Conservation (phyloP, 306 rosid genomes). For the Acacia confusa region DNA sequence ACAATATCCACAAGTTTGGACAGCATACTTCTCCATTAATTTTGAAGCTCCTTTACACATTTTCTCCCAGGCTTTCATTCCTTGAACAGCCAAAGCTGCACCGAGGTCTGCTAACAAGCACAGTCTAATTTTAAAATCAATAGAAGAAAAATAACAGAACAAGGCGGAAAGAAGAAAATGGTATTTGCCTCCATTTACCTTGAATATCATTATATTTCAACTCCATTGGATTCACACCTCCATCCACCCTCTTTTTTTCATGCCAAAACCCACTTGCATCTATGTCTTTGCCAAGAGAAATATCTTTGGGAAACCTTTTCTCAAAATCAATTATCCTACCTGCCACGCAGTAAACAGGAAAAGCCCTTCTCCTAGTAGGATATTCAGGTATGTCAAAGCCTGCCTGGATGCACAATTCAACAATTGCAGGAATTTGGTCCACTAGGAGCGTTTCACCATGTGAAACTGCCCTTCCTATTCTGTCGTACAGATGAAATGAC, state of each 20-base stretch:
- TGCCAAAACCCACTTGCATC: slow-evolving; percentile 53
- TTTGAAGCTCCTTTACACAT: slow-evolving; percentile 53
- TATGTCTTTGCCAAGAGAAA: slow-evolving; percentile 46
- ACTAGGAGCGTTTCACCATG: slow-evolving; percentile 66
- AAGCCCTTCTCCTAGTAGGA: slow-evolving; percentile 67
- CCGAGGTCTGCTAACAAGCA: slow-evolving; percentile 25
- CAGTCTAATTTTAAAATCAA: background rate
- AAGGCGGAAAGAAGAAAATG: slow-evolving; percentile 8
- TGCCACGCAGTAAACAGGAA: slow-evolving; percentile 59
- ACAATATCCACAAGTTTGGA: slow-evolving; percentile 78
- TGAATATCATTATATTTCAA: slow-evolving; percentile 44
- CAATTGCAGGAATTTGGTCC: slow-evolving; percentile 67
- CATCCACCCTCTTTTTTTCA: slow-evolving; percentile 31
- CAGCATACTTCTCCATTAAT: slow-evolving; percentile 58
- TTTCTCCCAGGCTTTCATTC: slow-evolving; percentile 70
- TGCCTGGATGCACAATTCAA: slow-evolving; percentile 72
- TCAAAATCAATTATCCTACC: slow-evolving; percentile 74
- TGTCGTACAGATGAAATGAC: slow-evolving; percentile 70
- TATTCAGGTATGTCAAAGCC: slow-evolving; percentile 64
- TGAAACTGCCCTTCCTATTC: slow-evolving; percentile 70
- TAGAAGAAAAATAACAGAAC: slow-evolving; percentile 3
- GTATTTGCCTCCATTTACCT: slow-evolving; percentile 37
- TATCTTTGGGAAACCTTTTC: slow-evolving; percentile 54
- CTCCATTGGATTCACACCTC: slow-evolving; percentile 30
- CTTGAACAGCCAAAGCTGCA: slow-evolving; percentile 54